Percentiles rank a stretch among this genome's conserved stretches.
phyloP scores from a whole-genome alignment of 495 filamentous ascomycete species.

The Xylaria nigripes region DNA sequence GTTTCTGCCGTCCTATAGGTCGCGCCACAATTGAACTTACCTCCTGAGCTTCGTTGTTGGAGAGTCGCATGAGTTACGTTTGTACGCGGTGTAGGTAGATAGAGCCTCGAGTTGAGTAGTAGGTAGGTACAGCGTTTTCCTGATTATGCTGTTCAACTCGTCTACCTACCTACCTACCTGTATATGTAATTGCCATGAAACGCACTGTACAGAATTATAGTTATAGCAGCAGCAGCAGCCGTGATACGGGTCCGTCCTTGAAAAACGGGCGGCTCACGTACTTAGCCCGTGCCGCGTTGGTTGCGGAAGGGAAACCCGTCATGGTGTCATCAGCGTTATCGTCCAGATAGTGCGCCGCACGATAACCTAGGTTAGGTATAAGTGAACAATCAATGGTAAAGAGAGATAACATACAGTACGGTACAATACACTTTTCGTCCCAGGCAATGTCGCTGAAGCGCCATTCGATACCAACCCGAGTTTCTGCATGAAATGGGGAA shows the following conservation, averaged over 20 bases:
- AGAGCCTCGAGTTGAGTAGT: no score
- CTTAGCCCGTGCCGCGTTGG: not conserved
- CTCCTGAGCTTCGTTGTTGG: no score
- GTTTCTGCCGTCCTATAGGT: no score
- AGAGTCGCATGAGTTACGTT: no score
- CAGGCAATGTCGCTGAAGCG: not conserved
- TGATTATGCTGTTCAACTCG: no score
- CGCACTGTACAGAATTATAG: not conserved
- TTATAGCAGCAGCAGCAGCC: no score
- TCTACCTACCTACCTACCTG: no score
- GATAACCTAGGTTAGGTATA: not conserved
- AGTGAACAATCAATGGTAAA: no score
- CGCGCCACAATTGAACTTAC: no score
- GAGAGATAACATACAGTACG: not conserved
- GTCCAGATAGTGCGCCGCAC: not conserved
- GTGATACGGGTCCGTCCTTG: not conserved
- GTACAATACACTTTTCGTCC: not conserved
- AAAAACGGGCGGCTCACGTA: not conserved
- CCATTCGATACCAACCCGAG: not conserved
- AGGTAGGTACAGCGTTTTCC: not conserved
- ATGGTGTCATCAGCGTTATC: constrained; percentile 10
- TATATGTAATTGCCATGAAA: not conserved
- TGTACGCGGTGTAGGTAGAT: no score
- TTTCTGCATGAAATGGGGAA: not conserved
- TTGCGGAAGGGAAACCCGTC: constrained; percentile 2